Evolutionary conservation across 352 stramenopile genomes (phyloP).

Genomic region (Globisporangium cystogenes): DNA sequence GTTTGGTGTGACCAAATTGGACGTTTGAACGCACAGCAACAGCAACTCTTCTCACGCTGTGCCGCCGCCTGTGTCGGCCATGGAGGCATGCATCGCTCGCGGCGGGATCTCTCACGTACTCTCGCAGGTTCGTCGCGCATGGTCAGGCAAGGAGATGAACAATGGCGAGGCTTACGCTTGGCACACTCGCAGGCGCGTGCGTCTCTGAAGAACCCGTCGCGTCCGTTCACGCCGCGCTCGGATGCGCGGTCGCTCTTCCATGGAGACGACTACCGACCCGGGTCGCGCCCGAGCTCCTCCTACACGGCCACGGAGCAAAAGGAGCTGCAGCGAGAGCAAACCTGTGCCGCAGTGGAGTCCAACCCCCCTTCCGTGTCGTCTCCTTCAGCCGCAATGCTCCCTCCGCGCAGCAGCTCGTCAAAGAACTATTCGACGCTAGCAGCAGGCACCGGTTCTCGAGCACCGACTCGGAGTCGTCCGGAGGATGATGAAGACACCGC

Average conservation of each 20-base stretch:
- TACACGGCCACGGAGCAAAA: constrained; percentile 43
- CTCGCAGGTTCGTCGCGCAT: constrained; percentile 35
- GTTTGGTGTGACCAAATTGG: no score
- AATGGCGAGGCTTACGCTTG: no score
- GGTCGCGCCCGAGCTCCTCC: constrained; percentile 61
- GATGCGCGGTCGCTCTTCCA: constrained; percentile 57
- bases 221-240: constrained; percentile 69
- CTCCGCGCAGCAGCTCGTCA: constrained; percentile 8
- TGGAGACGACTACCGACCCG: constrained; percentile 70
- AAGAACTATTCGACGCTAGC: constrained; percentile 2
- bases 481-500: constrained; percentile 5
- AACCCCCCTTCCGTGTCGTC: background rate
- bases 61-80: no score
- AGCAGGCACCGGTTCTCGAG: background rate
- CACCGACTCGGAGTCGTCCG: background rate
- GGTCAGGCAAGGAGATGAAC: background rate
- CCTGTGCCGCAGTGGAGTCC: background rate
- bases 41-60: no score
- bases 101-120: constrained; percentile 77
- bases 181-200: constrained; percentile 36
- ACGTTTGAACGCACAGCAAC: no score
- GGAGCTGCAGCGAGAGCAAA: constrained; percentile 15
- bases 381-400: constrained; percentile 9
- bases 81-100: constrained; percentile 72
- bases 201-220: constrained; percentile 75